Base-by-base conservation (phyloP, 2,329 filamentous ascomycete species). In the Penicillium sclerotiorum region DNA sequence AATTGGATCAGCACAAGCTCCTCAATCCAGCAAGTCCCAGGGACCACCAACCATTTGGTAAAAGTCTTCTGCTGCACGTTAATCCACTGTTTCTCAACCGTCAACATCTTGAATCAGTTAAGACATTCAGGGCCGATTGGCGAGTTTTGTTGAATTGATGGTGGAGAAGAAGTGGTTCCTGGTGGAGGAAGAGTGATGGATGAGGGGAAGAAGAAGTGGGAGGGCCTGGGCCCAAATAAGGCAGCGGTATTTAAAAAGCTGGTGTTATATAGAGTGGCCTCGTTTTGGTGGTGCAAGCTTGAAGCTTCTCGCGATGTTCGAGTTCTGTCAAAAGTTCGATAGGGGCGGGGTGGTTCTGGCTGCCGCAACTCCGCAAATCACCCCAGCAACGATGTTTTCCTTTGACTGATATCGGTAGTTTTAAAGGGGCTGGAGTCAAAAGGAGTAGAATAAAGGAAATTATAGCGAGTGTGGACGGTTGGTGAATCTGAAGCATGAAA, bases 11-110 rank as follows among this genome's bases (percentile, higher is more conserved):
- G n/a, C n/a, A n/a, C n/a, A n/a, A n/a, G n/a, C n/a, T n/a, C n/a
- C n/a, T n/a, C n/a, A n/a, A n/a, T n/a, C n/a, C n/a, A n/a, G n/a
- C n/a, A n/a, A n/a, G n/a, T n/a, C n/a, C n/a, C n/a, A n/a, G n/a
- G n/a, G n/a, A n/a, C n/a, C n/a, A 57, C 61, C 8, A 42, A 89
- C 88, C 94, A 99, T 89, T 97, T 99, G 52, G 92, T 96, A 74
- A 99, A 99, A 22, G 94, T 99, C 82, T 97, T 99, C 74, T 97
- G 88, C 79, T 97, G 93, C 74, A 96, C 91, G 68, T 80, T 82
- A 64, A 85, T 77, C 82, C 82, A 85, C 73, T 82, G 80, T 75
- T 83, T 80, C 72, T 86, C 82, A 60, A 76, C 71, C 63, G 71
- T 70, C 67, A 76, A 73, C 74, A 77, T 76, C 58, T 68, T 65